Percentiles rank a stretch among this genome's conserved stretches.
Conservation (phyloP, 73 alveolate species). For the Tetrahymena thermophila region DNA sequence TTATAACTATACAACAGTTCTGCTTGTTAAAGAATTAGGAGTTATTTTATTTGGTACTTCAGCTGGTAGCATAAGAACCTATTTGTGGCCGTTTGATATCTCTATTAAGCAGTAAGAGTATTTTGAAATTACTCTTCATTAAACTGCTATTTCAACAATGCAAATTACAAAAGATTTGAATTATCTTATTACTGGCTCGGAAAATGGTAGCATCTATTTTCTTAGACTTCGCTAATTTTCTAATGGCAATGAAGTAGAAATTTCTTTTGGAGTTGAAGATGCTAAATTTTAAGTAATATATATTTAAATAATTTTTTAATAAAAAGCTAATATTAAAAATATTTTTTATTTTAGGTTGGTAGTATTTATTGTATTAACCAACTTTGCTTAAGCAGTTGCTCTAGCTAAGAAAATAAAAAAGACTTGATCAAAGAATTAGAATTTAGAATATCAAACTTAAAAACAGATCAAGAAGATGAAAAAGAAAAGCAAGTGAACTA, state of each 20-base stretch:
- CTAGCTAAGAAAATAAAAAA: conserved; percentile 11
- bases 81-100: conserved; percentile 34
- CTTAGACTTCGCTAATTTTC: conserved; percentile 7
- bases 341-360: neutral
- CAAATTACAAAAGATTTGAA: neutral
- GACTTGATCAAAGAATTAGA: conserved; percentile 27
- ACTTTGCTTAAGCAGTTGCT: conserved; percentile 16
- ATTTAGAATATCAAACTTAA: conserved; percentile 26
- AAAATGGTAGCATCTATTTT: conserved; percentile 14
- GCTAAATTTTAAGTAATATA: neutral
- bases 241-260: conserved; percentile 27
- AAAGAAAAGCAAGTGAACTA: conserved; percentile 7
- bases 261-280: neutral
- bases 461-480: conserved; percentile 30
- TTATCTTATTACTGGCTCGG: conserved; percentile 25
- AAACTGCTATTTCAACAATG: conserved; percentile 14
- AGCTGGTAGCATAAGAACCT: conserved; percentile 33
- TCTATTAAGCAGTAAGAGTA: conserved; percentile 13
- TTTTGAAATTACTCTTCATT: conserved; percentile 12
- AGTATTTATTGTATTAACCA: conserved; percentile 15
- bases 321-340: neutral
- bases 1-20: neutral
- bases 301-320: neutral
- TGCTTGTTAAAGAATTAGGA: conserved; percentile 14
- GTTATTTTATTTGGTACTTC: conserved; percentile 28